A percentile compares a stretch with the other conserved stretches of the same genome.
These are phyloP conservation scores for Acidomyces sp. DNA, from an alignment of 495 filamentous ascomycete genomes.

Conservation along the genomic window DNA sequence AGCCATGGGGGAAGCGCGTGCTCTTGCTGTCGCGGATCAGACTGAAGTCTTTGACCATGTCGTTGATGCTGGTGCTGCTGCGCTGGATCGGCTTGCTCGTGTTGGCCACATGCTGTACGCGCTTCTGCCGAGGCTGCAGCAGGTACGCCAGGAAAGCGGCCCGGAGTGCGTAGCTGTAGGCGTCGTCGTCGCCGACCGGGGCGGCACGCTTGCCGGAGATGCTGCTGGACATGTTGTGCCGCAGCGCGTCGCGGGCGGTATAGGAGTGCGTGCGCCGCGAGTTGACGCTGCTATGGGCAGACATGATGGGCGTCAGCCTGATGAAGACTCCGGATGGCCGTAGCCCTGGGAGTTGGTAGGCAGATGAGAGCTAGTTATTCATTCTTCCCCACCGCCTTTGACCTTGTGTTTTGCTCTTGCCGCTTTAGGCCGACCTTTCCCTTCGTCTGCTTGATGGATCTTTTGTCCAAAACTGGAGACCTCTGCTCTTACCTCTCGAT, in stretches of 20 bases:
- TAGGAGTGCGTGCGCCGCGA: conserved; percentile 36
- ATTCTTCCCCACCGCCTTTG: too few species aligned
- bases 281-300: conserved; percentile 14
- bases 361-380: background rate
- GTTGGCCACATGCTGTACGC: conserved; percentile 65
- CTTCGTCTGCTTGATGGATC: too few species aligned
- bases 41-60: conserved; percentile 62
- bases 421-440: too few species aligned
- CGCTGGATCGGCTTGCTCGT: conserved; percentile 43
- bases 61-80: conserved; percentile 56
- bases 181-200: conserved; percentile 51
- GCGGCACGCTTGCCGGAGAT: conserved; percentile 32
- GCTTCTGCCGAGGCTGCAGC: conserved; percentile 75
- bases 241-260: conserved; percentile 39
- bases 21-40: conserved; percentile 62
- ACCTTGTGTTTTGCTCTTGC: too few species aligned
- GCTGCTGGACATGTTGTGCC: conserved; percentile 41
- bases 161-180: conserved; percentile 78
- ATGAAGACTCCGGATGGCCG: background rate
- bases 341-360: background rate
- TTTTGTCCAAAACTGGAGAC: too few species aligned
- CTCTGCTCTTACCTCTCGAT: too few species aligned
- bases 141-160: conserved; percentile 88
- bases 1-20: conserved; percentile 68
- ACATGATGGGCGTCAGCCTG: conserved; percentile 13